These are phyloP conservation scores for Sorghum bicolor DNA, from an alignment of 176 grass and related monocot genomes.

Conservation along the genomic window DNA sequence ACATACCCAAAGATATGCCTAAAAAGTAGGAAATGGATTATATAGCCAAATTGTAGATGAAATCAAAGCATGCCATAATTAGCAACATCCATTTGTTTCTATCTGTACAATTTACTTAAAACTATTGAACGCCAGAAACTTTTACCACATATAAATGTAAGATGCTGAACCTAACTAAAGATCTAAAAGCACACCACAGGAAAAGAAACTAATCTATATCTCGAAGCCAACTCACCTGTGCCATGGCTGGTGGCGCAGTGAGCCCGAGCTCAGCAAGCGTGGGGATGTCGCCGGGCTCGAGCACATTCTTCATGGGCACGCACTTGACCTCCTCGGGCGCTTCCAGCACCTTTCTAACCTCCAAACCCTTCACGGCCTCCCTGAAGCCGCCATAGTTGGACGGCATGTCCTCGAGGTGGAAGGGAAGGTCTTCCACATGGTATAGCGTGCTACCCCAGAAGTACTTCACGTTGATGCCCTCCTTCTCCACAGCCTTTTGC, in stretches of 20 bases:
- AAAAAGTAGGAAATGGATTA: neutral
- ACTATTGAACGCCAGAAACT: neutral
- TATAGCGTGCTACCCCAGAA: slow-evolving; percentile 96
- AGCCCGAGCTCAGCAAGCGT: slow-evolving; percentile 73
- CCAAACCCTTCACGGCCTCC: slow-evolving; percentile 65
- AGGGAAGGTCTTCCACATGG: slow-evolving; percentile 87
- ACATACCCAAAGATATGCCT: neutral
- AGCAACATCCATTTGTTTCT: neutral
- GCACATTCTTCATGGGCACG: slow-evolving; percentile 64
- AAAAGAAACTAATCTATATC: neutral
- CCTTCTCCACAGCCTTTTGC: slow-evolving; percentile 70
- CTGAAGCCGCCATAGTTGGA: slow-evolving; percentile 69
- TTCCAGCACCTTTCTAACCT: slow-evolving; percentile 60
- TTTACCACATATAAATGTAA: neutral
- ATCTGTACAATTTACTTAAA: neutral
- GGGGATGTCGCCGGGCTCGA: slow-evolving; percentile 83
- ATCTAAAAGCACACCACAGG: neutral
- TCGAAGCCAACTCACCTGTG: slow-evolving; percentile 43
- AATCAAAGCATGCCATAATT: neutral
- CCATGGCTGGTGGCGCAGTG: slow-evolving; percentile 34
- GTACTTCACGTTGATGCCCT: slow-evolving; percentile 91
- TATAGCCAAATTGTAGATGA: neutral
- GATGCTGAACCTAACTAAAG: neutral
- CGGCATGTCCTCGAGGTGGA: slow-evolving; percentile 64
- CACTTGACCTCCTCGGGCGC: slow-evolving; percentile 77